These are phyloP conservation scores for Manihot esculenta DNA, from an alignment of 441 rosid species.

Conservation along the genomic window DNA sequence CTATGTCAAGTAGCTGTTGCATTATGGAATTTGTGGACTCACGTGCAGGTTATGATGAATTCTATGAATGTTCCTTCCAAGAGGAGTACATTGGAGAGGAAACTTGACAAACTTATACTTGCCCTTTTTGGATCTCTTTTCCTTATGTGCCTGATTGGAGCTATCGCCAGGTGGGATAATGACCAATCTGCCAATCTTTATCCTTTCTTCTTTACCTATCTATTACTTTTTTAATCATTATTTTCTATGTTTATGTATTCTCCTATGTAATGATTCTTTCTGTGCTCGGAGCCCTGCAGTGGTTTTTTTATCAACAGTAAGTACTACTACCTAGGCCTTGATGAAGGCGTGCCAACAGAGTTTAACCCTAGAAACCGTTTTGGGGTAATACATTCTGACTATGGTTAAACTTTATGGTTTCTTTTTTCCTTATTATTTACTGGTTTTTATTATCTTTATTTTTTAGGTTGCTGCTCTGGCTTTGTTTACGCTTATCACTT, in stretches of 20 bases:
- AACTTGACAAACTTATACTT: slow-evolving; percentile 97
- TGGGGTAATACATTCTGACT: slow-evolving; percentile 46
- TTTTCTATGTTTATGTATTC: slow-evolving; percentile 5
- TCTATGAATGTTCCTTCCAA: slow-evolving; percentile 99
- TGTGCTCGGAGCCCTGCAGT: slow-evolving; percentile 52
- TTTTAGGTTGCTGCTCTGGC: slow-evolving; percentile 75
- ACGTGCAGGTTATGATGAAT: slow-evolving; percentile 98
- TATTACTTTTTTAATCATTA: neutral
- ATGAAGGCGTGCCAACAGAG: slow-evolving; percentile 41
- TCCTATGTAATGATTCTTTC: slow-evolving; percentile 14
- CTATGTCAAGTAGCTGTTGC: slow-evolving; percentile 12
- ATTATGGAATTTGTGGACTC: slow-evolving; percentile 27
- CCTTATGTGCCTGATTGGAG: slow-evolving; percentile 82
- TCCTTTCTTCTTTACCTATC: slow-evolving; percentile 7
- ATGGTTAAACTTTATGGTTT: slow-evolving; percentile 7
- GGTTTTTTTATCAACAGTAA: slow-evolving; percentile 73
- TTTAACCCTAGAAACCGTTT: slow-evolving; percentile 71
- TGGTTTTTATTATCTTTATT: slow-evolving; percentile 23
- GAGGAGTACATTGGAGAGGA: slow-evolving; percentile 98
- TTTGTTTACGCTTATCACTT: slow-evolving; percentile 88
- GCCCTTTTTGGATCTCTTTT: slow-evolving; percentile 83
- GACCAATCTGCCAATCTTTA: slow-evolving; percentile 20
- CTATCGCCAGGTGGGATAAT: slow-evolving; percentile 76
- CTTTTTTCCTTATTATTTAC: slow-evolving; percentile 17
- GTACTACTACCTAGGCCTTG: slow-evolving; percentile 72